Evolutionary conservation across 2,329 filamentous ascomycete species (phyloP), one percentile per base, ranked within the genome.

Genomic region (Cercospora beticola): DNA sequence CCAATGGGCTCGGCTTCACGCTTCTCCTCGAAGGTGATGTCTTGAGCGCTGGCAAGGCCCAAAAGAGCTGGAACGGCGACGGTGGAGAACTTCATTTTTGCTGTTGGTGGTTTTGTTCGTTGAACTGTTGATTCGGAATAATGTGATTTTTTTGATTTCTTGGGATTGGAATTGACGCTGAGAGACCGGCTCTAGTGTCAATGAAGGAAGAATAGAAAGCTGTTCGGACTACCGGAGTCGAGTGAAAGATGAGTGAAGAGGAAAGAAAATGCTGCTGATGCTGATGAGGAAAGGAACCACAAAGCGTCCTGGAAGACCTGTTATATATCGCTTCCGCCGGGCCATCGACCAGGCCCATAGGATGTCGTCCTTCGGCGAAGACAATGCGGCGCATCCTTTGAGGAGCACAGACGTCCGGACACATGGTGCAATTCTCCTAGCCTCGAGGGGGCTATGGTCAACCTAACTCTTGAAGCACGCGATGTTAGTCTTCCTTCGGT

Each of bases 171-270:
- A 18, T 30, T 58, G 54, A 58, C 54, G 26, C 46, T 30, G n/a
- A 58, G 54, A 58, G 54, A 58, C 54, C 54, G 54, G 54, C 54
- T 58, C 54, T 30, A 58, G 21, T 30, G 54, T 58, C 54, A 58
- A 58, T 30, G 16, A 54, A 54, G 49, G 30, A 58, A 33, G 54
- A 58, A 58, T 58, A 33, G 30, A 58, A n/a, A 58, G 54, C 26
- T 58, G 30, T 58, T 33, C 54, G 54, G 54, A 43, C 54, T 58
- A 58, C 54, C 54, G 30, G 54, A 33, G 26, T 30, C 54, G 54
- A 33, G 54, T 52, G 30, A 58, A 58, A 33, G 54, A 58, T 58
- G 54, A 58, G 54, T 28, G 30, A 58, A 26, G 23, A 58, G 23
- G 54, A 33, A 58, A 30, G 54, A 58, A 30, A 33, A 30, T 58